Percentiles rank a stretch among this genome's conserved stretches.
phyloP scores from a whole-genome alignment of 2,329 filamentous ascomycete genomes.

The Erysiphe pulchra region DNA sequence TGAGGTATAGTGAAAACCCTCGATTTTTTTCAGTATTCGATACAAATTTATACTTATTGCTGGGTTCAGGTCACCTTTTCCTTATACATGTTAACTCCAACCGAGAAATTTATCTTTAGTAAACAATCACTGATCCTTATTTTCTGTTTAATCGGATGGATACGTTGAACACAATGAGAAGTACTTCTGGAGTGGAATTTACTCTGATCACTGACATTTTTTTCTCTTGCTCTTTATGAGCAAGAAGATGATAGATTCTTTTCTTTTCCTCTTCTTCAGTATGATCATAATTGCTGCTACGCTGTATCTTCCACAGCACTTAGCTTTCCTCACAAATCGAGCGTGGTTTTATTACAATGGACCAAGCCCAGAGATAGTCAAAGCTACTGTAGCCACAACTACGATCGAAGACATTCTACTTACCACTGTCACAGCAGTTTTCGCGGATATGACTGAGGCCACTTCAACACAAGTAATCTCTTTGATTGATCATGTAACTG shows the following conservation, averaged over 20 bases:
- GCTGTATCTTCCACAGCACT: conserved; percentile 82
- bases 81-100: conserved; percentile 90
- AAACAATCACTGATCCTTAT: conserved; percentile 6
- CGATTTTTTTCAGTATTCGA: too few relatives aligned
- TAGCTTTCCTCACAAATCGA: conserved; percentile 57
- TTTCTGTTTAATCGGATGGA: not conserved
- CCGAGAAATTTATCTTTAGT: conserved; percentile 97
- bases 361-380: conserved; percentile 27
- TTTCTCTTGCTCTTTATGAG: too few relatives aligned
- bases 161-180: too few relatives aligned
- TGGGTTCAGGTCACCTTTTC: conserved; percentile 56
- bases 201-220: too few relatives aligned
- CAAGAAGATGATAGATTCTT: conserved; percentile 36
- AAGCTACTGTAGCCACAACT: conserved; percentile 2
- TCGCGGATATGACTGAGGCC: too few relatives aligned
- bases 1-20: conserved; percentile 22
- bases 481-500: too few relatives aligned
- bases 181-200: too few relatives aligned
- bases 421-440: too few relatives aligned
- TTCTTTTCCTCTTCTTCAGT: conserved; percentile 72
- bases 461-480: too few relatives aligned
- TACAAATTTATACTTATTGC: not conserved
- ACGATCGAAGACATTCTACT: not conserved
- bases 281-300: conserved; percentile 68
- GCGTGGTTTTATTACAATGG: conserved; percentile 91